Evolutionary conservation across 83 land plant species (phyloP).

Genomic region (Thuja plicata): DNA sequence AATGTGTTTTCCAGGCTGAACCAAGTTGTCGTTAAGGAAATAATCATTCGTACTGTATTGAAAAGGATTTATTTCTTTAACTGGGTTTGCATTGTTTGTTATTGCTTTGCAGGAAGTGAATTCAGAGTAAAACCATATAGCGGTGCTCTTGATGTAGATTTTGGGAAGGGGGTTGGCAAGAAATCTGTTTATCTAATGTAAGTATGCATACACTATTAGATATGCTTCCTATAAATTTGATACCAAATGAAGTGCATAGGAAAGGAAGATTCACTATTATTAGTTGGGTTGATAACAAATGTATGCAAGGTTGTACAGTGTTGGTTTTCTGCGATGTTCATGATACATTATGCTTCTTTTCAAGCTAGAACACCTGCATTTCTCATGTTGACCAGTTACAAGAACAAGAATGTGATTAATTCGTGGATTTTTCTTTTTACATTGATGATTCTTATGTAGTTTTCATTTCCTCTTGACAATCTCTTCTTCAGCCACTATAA

Average conservation of each 20-base stretch:
- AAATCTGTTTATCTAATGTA: constrained; percentile 82
- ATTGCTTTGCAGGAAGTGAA: constrained; percentile 50
- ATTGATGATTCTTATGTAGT: background rate
- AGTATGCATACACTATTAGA: constrained; percentile 22
- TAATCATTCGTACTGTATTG: background rate
- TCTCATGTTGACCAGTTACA: background rate
- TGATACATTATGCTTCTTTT: background rate
- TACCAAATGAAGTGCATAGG: background rate
- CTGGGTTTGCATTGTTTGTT: background rate
- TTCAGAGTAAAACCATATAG: constrained; percentile 75
- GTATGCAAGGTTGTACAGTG: background rate
- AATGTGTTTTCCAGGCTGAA: background rate
- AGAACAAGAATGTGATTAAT: background rate
- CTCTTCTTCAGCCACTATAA: background rate
- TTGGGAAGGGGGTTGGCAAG: constrained; percentile 90
- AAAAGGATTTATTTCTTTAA: background rate
- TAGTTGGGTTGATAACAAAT: background rate
- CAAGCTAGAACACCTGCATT: background rate
- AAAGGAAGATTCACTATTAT: background rate
- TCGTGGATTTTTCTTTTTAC: background rate
- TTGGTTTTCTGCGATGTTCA: background rate
- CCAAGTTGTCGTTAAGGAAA: background rate
- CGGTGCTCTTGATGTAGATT: constrained; percentile 75
- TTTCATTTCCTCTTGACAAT: background rate
- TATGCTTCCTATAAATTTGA: background rate